Evolutionary conservation across 148 eudicot species (phyloP), one percentile per base, ranked within the genome.

Genomic region (Heliosperma pusillum): DNA sequence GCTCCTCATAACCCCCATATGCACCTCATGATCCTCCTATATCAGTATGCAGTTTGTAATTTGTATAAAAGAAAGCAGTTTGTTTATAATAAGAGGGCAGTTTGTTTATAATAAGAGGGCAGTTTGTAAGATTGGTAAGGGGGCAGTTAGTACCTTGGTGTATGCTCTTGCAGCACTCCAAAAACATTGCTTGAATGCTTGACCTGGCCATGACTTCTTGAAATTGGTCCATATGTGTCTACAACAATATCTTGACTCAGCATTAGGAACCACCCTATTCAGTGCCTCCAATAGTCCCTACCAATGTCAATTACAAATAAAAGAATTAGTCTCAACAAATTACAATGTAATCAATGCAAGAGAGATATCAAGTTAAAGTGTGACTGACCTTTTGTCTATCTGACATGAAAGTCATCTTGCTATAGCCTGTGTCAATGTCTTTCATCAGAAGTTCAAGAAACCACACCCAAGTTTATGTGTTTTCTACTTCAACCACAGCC

Each of bases 211-310:
- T 20, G 8, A 17, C 0, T 1, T 1, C 20, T 58, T 72, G 53
- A 72, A 72, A 19, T 72, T 72, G 10, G 66, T n/a, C 66, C 75
- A 72, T 16, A 72, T 57, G 22, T 72, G 75, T 21, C 66, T 58
- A 11, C 50, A 30, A 20, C 55, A 72, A 33, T 30, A 72, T 21
- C 75, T 72, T n/a, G 21, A 15, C 9, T 72, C 55, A 2, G 75
- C 55, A 10, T 57, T 59, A 0, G 66, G 75, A 12, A 25, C 29
- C 6, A 72, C 53, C 7, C 5, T 59, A 0, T 58, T 30, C 11
- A 72, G 33, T 19, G 66, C 66, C 36, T 72, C 75, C 19, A 72
- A 11, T 10, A 72, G 36, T 1, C 66, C 66, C 29, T 59, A 7
- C 3, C 65, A 56, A 21, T 15, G 7, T 17, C 16, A 17, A 27